Base-by-base conservation (phyloP, 768 basidiomycete species). In the Suillus occidentalis region DNA sequence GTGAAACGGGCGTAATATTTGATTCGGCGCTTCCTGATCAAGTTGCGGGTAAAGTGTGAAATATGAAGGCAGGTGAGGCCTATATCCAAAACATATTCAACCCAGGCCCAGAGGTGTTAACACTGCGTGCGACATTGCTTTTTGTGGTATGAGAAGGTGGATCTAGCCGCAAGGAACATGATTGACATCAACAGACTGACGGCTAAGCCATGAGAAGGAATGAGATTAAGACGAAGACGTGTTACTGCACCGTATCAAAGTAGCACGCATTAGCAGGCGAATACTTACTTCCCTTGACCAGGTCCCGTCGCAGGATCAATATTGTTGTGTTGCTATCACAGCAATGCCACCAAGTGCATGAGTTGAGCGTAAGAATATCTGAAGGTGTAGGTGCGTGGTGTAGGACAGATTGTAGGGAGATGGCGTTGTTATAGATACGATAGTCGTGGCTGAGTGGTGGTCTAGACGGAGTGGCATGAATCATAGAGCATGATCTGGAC, bases 261-360 rank as follows among this genome's bases (percentile, higher is more conserved):
- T 52, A 57, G 12, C 4, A 9, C 10, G 31, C 20, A 20, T 28
- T 42, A 53, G 36, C 3, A 40, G 13, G 2, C 2, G 0, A 0
- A 12, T 14, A 14, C 62, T 18, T 20, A 43, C 52, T 14, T 55
- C 4, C 8, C n/a, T 55, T 20, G 52, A n/a, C 40, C 52, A 56
- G 3, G 14, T 6, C 20, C 62, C 55, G 13, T 56, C 53, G 25
- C 53, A 63, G 25, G 12, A 39, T 31, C 4, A 31, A 31, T 31
- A 31, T 37, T 55, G 18, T 18, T 56, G 43, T 42, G 43, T 34
- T 39, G 36, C 20, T 31, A 45, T 22, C 20, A 56, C 39, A 2
- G 37, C 53, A 9, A 6, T 28, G 16, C 18, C 62, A 39, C 53
- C 62, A 37, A 63, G 50, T 10, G 40, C 62, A 43, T 57, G 53